Base-by-base conservation (phyloP, 2,329 filamentous ascomycete species). In the Ampelomyces quisqualis region DNA sequence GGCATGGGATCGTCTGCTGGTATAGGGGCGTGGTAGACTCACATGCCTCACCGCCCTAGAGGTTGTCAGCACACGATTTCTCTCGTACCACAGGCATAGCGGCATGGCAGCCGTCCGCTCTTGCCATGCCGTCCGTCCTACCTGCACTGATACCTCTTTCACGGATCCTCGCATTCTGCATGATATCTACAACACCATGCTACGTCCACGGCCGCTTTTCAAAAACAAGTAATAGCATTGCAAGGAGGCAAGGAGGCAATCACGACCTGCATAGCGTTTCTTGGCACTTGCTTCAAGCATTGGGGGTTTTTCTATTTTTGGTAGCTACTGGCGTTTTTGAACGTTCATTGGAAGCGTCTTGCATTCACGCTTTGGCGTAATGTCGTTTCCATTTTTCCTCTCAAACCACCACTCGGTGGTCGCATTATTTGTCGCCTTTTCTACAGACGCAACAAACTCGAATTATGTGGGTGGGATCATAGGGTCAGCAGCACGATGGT, bases 11-110 rank as follows among this genome's bases (percentile, higher is more conserved):
- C 74, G 18, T 73, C 77, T 22, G 73, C 81, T 38, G 77, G 77
- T 50, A 75, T 80, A 48, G 77, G 79, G 20, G 74, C 73, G 7
- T 80, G 77, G 77, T 80, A 71, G 68, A 44, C 41, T 29, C 27
- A 20, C 11, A 32, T 8, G 13, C 33, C 14, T 10, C 9, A 31
- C 27, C 24, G 24, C 35, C 28, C 36, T 31, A 11, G 13, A 13
- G 11, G 15, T 17, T 18, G 14, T 11, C 18, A 17, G 15, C 30
- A 38, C 22, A 47, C 38, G 35, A 38, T 35, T 40, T 38, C 24
- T 27, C 26, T 18, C 28, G 40, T 27, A 44, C 30, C 15, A 17
- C 21, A 11, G 7, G 14, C 21, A 17, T 18, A 18, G 9, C 24
- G 13, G 10, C 4, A 22, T 21, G n/a, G 10, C 21, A 13, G 20